Base-by-base conservation (phyloP, 805 yeast species). In the Myxozyma melibiosi region DNA sequence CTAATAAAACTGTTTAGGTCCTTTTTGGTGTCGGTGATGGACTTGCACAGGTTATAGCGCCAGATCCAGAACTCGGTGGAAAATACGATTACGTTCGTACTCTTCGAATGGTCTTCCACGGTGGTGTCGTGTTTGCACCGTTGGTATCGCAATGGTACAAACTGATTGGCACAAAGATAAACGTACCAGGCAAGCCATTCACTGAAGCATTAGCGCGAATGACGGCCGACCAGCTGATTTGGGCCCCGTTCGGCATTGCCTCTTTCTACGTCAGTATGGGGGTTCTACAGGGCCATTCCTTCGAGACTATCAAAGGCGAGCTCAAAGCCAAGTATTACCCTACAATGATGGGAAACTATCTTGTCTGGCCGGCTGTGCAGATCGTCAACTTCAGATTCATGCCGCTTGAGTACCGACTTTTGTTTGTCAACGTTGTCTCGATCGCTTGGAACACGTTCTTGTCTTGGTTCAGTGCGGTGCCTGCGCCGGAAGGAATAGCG, bases 391-490 rank as follows among this genome's bases (percentile, higher is more conserved):
- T 88, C 65, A 77, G 80, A 33, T 47, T 61, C 28, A 33, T 64
- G 30, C 65, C 67, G 35, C 49, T 58, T 13, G 50, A 56, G 6
- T 55, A 80, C 65, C 79, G 96, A 37, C 71, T 91, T 44, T 66
- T 88, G 44, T 76, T 83, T 9, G 95, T 87, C 30, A 89, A 89
- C 66, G 57, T 83, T 3, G 78, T 88, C 25, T 83, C 92, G 46
- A 81, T 90, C 27, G 82, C 84, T 18, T 91, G 97, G 97, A 90
- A 90, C 69, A 82, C 92, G 27, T 89, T 79, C 67, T 70, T 91
- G 63, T 86, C 92, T 63, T 59, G 55, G 55, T 51, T 59, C 44
- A 55, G 55, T 35, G 50, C 41, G 11, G 45, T 58, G 13, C 34
- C 33, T 14, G 38, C 46, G 11, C 56, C 42, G 7, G 44, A 48